Conservation (phyloP, 1,284 basidiomycete genomes). For the Malassezia nana region DNA sequence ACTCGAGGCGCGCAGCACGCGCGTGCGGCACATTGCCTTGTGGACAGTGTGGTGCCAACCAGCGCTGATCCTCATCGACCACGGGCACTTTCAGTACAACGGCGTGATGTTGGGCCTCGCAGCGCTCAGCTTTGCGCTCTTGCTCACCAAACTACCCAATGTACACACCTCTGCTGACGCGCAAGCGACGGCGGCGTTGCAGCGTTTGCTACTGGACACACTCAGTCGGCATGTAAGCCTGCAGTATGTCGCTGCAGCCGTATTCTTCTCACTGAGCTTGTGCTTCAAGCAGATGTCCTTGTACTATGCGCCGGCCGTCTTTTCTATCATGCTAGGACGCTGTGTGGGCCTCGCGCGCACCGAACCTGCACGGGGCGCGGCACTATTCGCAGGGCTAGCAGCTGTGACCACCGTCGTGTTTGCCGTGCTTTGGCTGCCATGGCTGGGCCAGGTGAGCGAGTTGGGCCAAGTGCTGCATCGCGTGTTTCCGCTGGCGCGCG, state of each 20-base stretch:
- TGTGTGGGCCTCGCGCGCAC: constrained; percentile 67
- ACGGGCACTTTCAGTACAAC: constrained; percentile 72
- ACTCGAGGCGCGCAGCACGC: constrained; percentile 31
- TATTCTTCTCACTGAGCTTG: constrained; percentile 71
- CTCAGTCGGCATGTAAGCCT: constrained; percentile 40
- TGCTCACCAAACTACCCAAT: constrained; percentile 39
- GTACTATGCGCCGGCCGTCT: constrained; percentile 72
- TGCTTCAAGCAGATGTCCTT: constrained; percentile 92
- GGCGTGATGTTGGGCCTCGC: constrained; percentile 46
- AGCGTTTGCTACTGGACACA: constrained; percentile 14
- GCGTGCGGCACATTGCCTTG: constrained; percentile 35
- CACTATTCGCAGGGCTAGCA: constrained; percentile 62
- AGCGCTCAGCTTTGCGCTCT: constrained; percentile 30
- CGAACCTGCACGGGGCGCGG: constrained; percentile 58
- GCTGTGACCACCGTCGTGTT: constrained; percentile 54
- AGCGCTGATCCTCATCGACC: constrained; percentile 70
- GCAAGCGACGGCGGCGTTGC: constrained; percentile 8
- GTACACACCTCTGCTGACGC: constrained; percentile 15
- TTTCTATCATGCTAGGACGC: constrained; percentile 44
- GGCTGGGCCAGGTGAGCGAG: constrained; percentile 58
- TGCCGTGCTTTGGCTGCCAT: constrained; percentile 63
- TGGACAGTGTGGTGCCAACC: constrained; percentile 67
- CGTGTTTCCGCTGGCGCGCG: constrained; percentile 80
- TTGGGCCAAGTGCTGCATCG: constrained; percentile 60
- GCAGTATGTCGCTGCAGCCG: constrained; percentile 60